Evolutionary conservation across 2,329 filamentous ascomycete genomes (phyloP).

Genomic region (Paracoccidioides lutzii): DNA sequence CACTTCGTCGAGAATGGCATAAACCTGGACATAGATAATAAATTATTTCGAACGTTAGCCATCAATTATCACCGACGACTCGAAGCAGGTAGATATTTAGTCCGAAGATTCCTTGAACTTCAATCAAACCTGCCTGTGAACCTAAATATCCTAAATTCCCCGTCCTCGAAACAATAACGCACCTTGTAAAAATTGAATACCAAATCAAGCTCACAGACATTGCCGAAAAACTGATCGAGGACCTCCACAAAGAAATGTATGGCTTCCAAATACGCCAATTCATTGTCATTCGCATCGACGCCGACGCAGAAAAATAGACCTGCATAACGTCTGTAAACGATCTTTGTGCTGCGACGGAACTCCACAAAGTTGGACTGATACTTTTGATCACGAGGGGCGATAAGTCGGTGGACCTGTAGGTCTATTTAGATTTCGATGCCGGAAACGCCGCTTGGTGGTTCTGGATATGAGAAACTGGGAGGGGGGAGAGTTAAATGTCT

Average conservation of each 20-base stretch:
- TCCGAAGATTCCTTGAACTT: not conserved
- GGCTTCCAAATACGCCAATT: slow-evolving; percentile 88
- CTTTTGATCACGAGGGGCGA: slow-evolving; percentile 94
- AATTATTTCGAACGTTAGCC: not conserved
- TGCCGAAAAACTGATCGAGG: slow-evolving; percentile 95
- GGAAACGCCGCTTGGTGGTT: too few relatives aligned
- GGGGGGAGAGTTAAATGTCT: too few relatives aligned
- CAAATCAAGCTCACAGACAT: slow-evolving; percentile 94
- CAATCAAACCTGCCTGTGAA: not conserved
- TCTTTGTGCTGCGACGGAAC: slow-evolving; percentile 58
- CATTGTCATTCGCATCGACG: slow-evolving; percentile 97
- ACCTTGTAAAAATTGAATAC: slow-evolving; percentile 62
- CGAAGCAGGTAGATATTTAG: not conserved
- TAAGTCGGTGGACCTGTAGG: slow-evolving; percentile 76
- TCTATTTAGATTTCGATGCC: not conserved
- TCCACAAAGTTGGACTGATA: slow-evolving; percentile 99
- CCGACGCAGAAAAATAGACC: slow-evolving; percentile 98
- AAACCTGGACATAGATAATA: slow-evolving; percentile 47
- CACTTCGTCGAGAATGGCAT: slow-evolving; percentile 95
- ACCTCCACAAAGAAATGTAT: slow-evolving; percentile 99
- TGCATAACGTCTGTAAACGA: slow-evolving; percentile 94
- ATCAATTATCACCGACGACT: not conserved
- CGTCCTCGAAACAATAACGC: slow-evolving; percentile 13
- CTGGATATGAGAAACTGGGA: too few relatives aligned
- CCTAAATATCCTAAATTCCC: not conserved